Evolutionary conservation across 257 asterid species (phyloP).

Genomic region (Pogostemon cablin): DNA sequence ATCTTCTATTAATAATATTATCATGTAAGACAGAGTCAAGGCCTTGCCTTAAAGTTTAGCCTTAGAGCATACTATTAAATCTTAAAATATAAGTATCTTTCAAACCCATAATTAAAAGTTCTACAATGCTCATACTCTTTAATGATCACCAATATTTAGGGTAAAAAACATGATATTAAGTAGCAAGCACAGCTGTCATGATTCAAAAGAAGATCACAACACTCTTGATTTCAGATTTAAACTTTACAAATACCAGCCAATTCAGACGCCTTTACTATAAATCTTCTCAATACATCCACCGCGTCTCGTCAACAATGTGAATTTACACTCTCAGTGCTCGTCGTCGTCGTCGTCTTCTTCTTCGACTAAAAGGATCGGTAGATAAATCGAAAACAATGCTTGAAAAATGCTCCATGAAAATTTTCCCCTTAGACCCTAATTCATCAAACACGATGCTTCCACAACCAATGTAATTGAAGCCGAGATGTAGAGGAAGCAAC

Average conservation of each 20-base stretch:
- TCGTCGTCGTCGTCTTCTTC: not conserved
- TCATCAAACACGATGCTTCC: not conserved
- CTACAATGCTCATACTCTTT: too few relatives aligned
- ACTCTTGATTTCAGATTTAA: not conserved
- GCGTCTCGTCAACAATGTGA: slow-evolving; percentile 18
- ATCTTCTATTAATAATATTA: too few relatives aligned
- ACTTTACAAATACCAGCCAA: not conserved
- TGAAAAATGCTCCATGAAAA: not conserved
- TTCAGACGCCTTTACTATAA: slow-evolving; percentile 15
- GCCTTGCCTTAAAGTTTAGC: too few relatives aligned
- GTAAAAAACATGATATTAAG: not conserved
- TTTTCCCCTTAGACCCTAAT: not conserved
- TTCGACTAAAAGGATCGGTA: not conserved
- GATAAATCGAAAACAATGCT: not conserved
- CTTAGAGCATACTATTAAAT: too few relatives aligned
- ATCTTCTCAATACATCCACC: not conserved
- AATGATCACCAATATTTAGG: not conserved
- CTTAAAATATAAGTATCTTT: too few relatives aligned
- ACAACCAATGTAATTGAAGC: slow-evolving; percentile 15
- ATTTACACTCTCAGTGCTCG: not conserved
- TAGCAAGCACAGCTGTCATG: not conserved
- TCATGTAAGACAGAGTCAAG: too few relatives aligned
- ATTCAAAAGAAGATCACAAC: not conserved
- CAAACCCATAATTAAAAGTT: too few relatives aligned
- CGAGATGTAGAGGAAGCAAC: not conserved